Evolutionary conservation across 805 yeast genomes (phyloP).

Genomic region (Candida montana): DNA sequence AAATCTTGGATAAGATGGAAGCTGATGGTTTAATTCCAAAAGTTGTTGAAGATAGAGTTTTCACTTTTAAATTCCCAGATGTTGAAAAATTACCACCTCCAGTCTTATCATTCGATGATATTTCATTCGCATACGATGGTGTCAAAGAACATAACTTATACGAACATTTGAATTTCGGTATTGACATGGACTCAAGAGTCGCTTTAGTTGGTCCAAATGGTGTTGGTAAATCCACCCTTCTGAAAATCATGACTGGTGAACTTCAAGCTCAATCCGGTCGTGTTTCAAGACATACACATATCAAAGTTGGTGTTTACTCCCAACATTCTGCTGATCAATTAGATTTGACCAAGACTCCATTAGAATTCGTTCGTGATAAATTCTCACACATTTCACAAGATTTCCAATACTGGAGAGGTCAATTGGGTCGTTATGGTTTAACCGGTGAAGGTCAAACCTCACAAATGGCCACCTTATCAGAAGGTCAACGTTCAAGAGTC

Average conservation of each 20-base stretch:
- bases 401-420: conserved; percentile 98
- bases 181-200: conserved; percentile 98
- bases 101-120: conserved; percentile 92
- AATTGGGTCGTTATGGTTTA: conserved; percentile 95
- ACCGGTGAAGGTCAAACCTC: conserved; percentile 99
- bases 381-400: conserved; percentile 89
- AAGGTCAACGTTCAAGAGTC: conserved; percentile 99
- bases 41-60: conserved; percentile 89
- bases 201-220: conserved; percentile 99
- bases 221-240: conserved; percentile 95
- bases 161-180: conserved; percentile 91
- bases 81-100: conserved; percentile 99
- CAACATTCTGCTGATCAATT: conserved; percentile 99
- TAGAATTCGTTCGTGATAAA: conserved; percentile 95
- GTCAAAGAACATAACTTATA: conserved; percentile 81
- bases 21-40: conserved; percentile 96
- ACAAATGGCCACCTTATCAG: conserved; percentile 96
- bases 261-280: conserved; percentile 88
- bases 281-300: conserved; percentile 94
- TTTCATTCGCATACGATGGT: conserved; percentile 87
- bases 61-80: conserved; percentile 88
- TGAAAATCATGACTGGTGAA: conserved; percentile 95
- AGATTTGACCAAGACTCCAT: conserved; percentile 89
- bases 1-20: conserved; percentile 99
- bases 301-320: conserved; percentile 97